These are phyloP conservation scores for Phoma sp. DNA, from an alignment of 2,329 filamentous ascomycete genomes.

Conservation along the genomic window DNA sequence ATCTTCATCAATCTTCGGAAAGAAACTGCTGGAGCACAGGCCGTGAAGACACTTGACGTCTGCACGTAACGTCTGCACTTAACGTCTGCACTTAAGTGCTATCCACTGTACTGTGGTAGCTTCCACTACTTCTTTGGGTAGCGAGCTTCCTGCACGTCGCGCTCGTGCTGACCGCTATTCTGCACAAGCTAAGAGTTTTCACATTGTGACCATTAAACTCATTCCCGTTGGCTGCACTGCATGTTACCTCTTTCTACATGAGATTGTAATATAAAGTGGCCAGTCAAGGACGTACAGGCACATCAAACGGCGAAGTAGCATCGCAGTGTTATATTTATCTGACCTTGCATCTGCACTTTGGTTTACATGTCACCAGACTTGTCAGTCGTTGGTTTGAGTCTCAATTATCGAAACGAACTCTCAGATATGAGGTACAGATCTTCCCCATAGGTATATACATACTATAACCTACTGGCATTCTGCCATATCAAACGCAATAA, in stretches of 20 bases:
- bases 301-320: background rate
- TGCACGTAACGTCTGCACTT: too few relatives aligned
- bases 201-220: conserved; percentile 2
- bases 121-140: background rate
- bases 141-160: background rate
- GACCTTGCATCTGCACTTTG: background rate
- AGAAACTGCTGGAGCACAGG: background rate
- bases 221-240: conserved; percentile 3
- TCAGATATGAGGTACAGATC: too few relatives aligned
- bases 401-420: too few relatives aligned
- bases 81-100: too few relatives aligned
- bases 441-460: too few relatives aligned
- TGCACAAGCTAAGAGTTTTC: conserved; percentile 6
- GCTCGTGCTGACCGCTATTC: conserved; percentile 16
- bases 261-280: background rate
- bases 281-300: too few relatives aligned
- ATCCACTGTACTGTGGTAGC: too few relatives aligned
- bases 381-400: too few relatives aligned
- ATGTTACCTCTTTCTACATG: background rate
- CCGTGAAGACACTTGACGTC: too few relatives aligned
- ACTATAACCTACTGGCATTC: too few relatives aligned
- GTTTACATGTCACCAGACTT: too few relatives aligned
- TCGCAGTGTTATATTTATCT: background rate
- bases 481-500: too few relatives aligned
- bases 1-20: background rate